Conservation (phyloP, 768 basidiomycete species). For the Dioszegia crocea region DNA sequence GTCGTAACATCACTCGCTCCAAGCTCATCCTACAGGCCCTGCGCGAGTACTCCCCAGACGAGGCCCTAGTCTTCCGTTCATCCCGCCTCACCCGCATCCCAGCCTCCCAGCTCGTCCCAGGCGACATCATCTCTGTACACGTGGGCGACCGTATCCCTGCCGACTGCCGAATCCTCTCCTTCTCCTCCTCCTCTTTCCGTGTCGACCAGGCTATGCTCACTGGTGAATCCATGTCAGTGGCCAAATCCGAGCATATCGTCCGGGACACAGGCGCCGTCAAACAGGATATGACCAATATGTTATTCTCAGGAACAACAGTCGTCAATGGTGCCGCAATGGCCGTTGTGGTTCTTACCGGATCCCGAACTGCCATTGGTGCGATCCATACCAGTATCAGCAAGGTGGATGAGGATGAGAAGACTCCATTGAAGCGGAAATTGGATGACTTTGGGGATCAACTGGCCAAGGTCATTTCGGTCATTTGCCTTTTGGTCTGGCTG, state of each 20-base stretch:
- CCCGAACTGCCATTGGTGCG: constrained; percentile 86
- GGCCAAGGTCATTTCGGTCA: constrained; percentile 94
- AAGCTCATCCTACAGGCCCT: constrained; percentile 62
- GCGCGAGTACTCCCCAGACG: constrained; percentile 95
- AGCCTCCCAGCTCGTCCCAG: constrained; percentile 85
- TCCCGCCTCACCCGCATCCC: constrained; percentile 69
- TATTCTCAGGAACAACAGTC: constrained; percentile 93
- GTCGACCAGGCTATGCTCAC: constrained; percentile 96
- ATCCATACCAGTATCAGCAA: constrained; percentile 94
- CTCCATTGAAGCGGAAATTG: constrained; percentile 90
- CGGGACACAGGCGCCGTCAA: constrained; percentile 77
- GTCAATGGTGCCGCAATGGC: constrained; percentile 88
- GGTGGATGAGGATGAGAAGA: constrained; percentile 79
- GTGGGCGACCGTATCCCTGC: constrained; percentile 96
- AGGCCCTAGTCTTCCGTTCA: constrained; percentile 80
- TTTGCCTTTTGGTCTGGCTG: constrained; percentile 95
- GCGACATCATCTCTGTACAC: constrained; percentile 83
- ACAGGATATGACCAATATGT: constrained; percentile 96
- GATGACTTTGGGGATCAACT: constrained; percentile 98
- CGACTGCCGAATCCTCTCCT: constrained; percentile 81
- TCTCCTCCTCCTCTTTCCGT: constrained; percentile 88
- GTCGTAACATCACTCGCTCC: too few species aligned
- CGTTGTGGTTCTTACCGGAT: constrained; percentile 79
- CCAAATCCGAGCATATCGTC: constrained; percentile 69
- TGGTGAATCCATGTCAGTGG: constrained; percentile 84